Evolutionary conservation across 306 rosid genomes (phyloP), one percentile per base, ranked within the genome.

Genomic region (Oemleria cerasiformis): DNA sequence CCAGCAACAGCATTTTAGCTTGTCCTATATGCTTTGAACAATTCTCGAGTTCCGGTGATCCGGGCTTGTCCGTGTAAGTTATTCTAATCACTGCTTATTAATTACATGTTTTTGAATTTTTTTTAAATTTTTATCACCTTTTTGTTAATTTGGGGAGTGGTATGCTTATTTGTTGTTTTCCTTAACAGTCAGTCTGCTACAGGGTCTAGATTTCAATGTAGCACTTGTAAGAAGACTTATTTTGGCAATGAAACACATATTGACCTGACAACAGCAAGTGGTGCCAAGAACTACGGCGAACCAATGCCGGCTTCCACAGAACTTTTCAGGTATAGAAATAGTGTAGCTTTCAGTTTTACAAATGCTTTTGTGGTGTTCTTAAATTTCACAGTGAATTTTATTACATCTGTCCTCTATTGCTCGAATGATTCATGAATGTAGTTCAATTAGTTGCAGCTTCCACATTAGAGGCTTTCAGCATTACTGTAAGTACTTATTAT

Each of bases 21-120:
- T 93, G 98, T 73, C 97, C 98, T 20, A 74, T 93, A 17, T 93
- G 98, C 72, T 88, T 81, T 51, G 83, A 84, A 8, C 82, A 84
- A 17, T 72, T 93, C 67, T 68, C 80, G 44, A 73, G 71, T 80
- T 71, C 17, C 12, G 70, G 71, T 67, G 77, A 43, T 56, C 74
- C 77, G 21, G 83, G 20, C 69, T 78, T 88, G 36, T 86, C 92
- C 13, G 20, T 85, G 98, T 92, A 76, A 83, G 89, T 79, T 62
- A 9, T 63, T 0, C 36, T 19, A 47, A 5, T 13, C 6, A 11
- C 39, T 38, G 41, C 7, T 14, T 11, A 6, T 54, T 50, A 34
- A 38, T 49, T 67, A 8, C 41, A 20, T 38, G 14, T 6, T 45
- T 49, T 40, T 13, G 1, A 19, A 8, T 17, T 48, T 4, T 3